Evolutionary conservation across 2,329 filamentous ascomycete species (phyloP).

Genomic region (Escovopsis sp.): DNA sequence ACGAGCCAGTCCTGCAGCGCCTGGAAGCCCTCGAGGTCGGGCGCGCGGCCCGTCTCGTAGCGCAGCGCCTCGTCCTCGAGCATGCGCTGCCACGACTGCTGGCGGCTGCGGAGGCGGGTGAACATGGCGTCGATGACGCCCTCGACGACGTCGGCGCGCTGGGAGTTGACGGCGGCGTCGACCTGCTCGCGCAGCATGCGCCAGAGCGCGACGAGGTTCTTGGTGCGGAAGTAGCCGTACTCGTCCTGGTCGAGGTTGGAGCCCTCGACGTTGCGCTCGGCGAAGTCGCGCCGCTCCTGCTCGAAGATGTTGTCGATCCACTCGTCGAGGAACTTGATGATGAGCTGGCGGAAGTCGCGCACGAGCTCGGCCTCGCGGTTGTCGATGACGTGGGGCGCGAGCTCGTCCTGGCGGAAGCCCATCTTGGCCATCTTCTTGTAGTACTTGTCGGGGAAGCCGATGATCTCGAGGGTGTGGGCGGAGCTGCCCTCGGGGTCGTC

Average conservation of each 20-base stretch:
- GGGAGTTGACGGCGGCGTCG: slow-evolving; percentile 67
- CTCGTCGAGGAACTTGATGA: slow-evolving; percentile 89
- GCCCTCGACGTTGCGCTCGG: slow-evolving; percentile 57
- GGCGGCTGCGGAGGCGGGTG: slow-evolving; percentile 64
- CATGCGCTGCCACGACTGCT: slow-evolving; percentile 75
- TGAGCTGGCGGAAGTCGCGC: slow-evolving; percentile 84
- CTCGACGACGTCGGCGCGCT: slow-evolving; percentile 80
- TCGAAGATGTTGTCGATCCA: slow-evolving; percentile 92
- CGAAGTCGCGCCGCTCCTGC: slow-evolving; percentile 69
- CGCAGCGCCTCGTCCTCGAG: slow-evolving; percentile 71
- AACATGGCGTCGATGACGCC: slow-evolving; percentile 96
- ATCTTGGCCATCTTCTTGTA: slow-evolving; percentile 91
- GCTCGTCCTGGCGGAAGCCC: slow-evolving; percentile 60
- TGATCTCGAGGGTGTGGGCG: slow-evolving; percentile 76
- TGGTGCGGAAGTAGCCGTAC: slow-evolving; percentile 83
- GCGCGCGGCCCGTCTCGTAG: slow-evolving; percentile 44
- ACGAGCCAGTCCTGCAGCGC: slow-evolving; percentile 90
- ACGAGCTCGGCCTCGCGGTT: slow-evolving; percentile 82
- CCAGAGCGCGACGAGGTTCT: slow-evolving; percentile 89
- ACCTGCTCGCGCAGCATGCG: slow-evolving; percentile 93
- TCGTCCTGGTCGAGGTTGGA: slow-evolving; percentile 72
- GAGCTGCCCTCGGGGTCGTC: slow-evolving; percentile 76
- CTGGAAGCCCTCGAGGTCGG: slow-evolving; percentile 54
- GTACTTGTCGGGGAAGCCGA: slow-evolving; percentile 92
- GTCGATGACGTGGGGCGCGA: slow-evolving; percentile 78